Conservation (phyloP, 257 asterid genomes). For the Echites panduratus region DNA sequence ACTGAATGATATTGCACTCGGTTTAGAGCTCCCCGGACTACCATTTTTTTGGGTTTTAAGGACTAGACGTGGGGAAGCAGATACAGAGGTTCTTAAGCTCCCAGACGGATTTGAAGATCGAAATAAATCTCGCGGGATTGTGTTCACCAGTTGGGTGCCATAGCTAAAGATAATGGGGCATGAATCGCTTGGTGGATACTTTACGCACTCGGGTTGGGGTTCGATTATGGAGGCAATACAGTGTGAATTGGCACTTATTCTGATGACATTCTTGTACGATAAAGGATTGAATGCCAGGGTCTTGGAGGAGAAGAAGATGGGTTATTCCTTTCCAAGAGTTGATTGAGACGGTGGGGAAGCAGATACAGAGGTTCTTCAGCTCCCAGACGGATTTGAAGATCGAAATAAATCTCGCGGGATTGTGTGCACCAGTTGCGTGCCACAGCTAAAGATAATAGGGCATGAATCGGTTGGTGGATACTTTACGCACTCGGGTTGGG, state of each 20-base stretch:
- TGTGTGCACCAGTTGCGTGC: constrained; percentile 32
- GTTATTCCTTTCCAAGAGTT: constrained; percentile 24
- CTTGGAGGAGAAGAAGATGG: constrained; percentile 29
- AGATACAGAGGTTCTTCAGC: neutral
- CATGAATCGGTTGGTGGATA: no score
- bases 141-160: constrained; percentile 33
- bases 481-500: no score
- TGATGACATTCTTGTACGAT: constrained; percentile 29
- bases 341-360: constrained; percentile 25
- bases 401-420: constrained; percentile 17
- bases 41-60: constrained; percentile 35
- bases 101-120: constrained; percentile 29
- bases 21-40: constrained; percentile 26
- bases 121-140: constrained; percentile 16
- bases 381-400: constrained; percentile 29
- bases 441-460: constrained; percentile 23
- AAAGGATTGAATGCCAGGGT: constrained; percentile 34
- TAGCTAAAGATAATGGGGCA: constrained; percentile 24
- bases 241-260: constrained; percentile 20
- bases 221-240: no score
- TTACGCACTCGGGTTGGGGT: no score
- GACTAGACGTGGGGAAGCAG: constrained; percentile 16
- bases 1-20: constrained; percentile 25
- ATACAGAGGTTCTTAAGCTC: constrained; percentile 3
- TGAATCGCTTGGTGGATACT: no score